These are phyloP conservation scores for Vaccinium myrtillus DNA, from an alignment of 148 eudicot species.

Conservation along the genomic window DNA sequence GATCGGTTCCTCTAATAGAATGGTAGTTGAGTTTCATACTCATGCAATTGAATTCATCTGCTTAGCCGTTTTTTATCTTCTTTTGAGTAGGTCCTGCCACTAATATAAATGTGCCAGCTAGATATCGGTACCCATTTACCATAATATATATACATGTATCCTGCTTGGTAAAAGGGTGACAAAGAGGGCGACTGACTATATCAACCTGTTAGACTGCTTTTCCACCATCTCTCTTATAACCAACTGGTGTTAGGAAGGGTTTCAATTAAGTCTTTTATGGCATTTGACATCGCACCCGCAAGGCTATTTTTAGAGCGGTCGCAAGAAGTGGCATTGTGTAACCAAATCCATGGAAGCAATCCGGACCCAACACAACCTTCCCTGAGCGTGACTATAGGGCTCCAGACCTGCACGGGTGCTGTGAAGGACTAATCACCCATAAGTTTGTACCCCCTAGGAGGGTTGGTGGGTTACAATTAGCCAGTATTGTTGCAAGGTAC, in stretches of 20 bases:
- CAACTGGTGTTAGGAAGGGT: too few species aligned
- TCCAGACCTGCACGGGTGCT: not conserved
- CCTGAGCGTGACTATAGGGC: not conserved
- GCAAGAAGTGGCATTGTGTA: too few species aligned
- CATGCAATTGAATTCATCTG: not conserved
- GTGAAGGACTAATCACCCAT: not conserved
- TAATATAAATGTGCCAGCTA: not conserved
- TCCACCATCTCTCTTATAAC: too few species aligned
- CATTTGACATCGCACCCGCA: too few species aligned
- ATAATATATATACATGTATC: not conserved
- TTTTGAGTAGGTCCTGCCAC: slow-evolving; percentile 11
- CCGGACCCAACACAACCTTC: not conserved
- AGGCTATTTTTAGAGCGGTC: too few species aligned
- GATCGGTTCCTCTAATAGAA: not conserved
- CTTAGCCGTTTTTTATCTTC: not conserved
- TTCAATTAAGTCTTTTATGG: too few species aligned
- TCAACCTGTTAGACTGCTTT: not conserved
- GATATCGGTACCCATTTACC: not conserved
- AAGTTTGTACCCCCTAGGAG: not conserved
- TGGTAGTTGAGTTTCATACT: slow-evolving; percentile 2
- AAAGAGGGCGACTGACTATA: not conserved
- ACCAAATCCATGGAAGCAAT: too few species aligned
- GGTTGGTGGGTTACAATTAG: not conserved
- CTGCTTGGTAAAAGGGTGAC: not conserved
- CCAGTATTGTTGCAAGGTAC: not conserved